Base-by-base conservation (phyloP, 768 basidiomycete genomes). In the Boletus sp. region DNA sequence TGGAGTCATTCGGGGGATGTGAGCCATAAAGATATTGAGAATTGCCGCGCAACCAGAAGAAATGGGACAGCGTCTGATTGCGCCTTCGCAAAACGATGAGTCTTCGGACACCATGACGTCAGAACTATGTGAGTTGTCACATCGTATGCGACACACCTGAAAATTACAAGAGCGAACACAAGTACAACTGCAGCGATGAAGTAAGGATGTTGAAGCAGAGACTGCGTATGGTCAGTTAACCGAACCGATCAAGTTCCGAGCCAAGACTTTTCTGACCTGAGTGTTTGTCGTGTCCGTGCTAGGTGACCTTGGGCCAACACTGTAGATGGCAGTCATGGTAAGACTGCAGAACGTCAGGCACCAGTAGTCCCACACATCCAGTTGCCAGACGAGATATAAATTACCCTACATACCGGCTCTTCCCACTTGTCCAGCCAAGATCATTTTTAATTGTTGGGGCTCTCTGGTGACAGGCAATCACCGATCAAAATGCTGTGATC, bases 71-170 rank as follows among this genome's bases (percentile, higher is more conserved):
- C 2, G 54, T 11, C 24, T 58, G 66, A 11, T 61, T 63, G n/a
- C 58, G 64, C 45, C 63, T 61, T 33, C 72, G 66, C 42, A 72
- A 33, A 3, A 71, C 9, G n/a, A 56, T 17, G 20, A 71, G 18
- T 17, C 70, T 71, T 51, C 6, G 2, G 33, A 51, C 1, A 24
- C 18, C 14, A 35, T 8, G 4, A 1, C 18, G 41, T 68, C 7
- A 67, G 61, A 54, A 20, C 10, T 14, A 10, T 10, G 17, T 17
- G 14, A 17, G 6, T n/a, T 17, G 29, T 29, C 1, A n/a, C n/a
- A 24, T 24, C 1, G 28, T 5, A 44, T 29, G 7, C 1, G 24
- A 49, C 56, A 7, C 18, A 72, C 71, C 71, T 70, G 32, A 61
- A 47, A 20, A 54, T 9, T 2, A 73, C 18, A 10, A 72, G 42